A percentile compares a stretch with the other conserved stretches of the same genome.
Evolutionary conservation across 2,329 filamentous ascomycete species (phyloP).

Genomic region (Aspergillus udagawae): DNA sequence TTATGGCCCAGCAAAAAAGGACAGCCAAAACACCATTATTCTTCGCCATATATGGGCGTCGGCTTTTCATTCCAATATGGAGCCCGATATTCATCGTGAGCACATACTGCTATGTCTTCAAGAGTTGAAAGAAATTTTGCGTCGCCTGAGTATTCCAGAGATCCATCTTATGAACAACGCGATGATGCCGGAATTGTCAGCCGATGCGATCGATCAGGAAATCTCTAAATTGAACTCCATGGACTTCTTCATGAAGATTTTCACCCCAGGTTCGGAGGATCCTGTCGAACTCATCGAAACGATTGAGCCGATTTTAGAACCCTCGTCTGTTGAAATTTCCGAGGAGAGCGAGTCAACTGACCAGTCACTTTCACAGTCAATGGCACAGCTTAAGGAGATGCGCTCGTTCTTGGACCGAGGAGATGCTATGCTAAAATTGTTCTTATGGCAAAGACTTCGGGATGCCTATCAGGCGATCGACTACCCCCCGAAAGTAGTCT

Average conservation of each 20-base stretch:
- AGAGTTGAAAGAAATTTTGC: slow-evolving; percentile 56
- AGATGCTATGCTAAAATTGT: slow-evolving; percentile 75
- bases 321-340: slow-evolving; percentile 38
- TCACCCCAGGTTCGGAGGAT: slow-evolving; percentile 75
- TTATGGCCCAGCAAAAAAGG: slow-evolving; percentile 20
- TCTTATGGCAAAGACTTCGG: slow-evolving; percentile 86
- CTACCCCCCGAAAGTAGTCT: slow-evolving; percentile 83
- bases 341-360: slow-evolving; percentile 13
- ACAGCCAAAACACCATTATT: slow-evolving; percentile 42
- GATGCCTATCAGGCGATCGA: slow-evolving; percentile 83
- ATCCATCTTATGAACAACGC: slow-evolving; percentile 74
- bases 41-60: slow-evolving; percentile 65
- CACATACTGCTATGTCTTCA: slow-evolving; percentile 60
- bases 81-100: slow-evolving; percentile 53
- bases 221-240: slow-evolving; percentile 90
- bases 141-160: slow-evolving; percentile 44
- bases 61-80: slow-evolving; percentile 57
- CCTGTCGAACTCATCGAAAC: slow-evolving; percentile 84
- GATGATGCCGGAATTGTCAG: slow-evolving; percentile 81
- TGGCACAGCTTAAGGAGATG: slow-evolving; percentile 64
- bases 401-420: slow-evolving; percentile 79
- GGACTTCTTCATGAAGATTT: slow-evolving; percentile 91
- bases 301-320: slow-evolving; percentile 85
- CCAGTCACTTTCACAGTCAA: slow-evolving; percentile 42
- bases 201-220: slow-evolving; percentile 80